Evolutionary conservation across 1,139 yeast species (phyloP), one percentile per base, ranked within the genome.

Genomic region (Groenewaldozyma auringiensis): DNA sequence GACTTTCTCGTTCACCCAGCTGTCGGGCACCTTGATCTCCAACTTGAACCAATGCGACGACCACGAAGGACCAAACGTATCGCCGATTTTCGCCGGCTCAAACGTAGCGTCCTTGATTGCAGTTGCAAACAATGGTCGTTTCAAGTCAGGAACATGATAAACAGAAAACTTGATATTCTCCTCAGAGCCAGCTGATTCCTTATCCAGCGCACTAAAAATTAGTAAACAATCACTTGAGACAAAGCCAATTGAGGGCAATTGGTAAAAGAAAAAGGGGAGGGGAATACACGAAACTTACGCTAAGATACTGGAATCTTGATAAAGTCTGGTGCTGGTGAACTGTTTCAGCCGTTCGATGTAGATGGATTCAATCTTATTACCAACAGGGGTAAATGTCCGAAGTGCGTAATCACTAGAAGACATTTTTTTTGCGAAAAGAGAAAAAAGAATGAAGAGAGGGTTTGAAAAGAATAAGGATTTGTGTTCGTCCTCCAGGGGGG

Each of bases 31-130:
- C 29, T 70, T 69, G 52, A 85, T 66, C 29, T 72, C 67, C 32
- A 89, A 69, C 56, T 80, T 76, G 65, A 92, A 87, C 98, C 98
- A 92, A 56, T 88, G 94, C 0, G 96, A 83, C 50, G 89, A 81
- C 98, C 97, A 92, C 14, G 94, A 83, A 1, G 97, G 97, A 0
- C 96, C 96, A 63, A 84, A 87, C 16, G 71, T 69, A 55, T 83
- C 81, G 27, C 94, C 94, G 53, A 78, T 77, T 25, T 71, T 68
- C 21, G 87, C 80, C 14, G 71, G 68, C 46, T 72, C 68, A 78
- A 85, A 83, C 37, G 65, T 64, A 43, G 69, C 68, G 35, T 65
- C 66, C 36, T 69, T 72, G 53, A 83, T 72, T 40, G 88, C 81
- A 21, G 83, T 83, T 47, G 74, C 70, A 69, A 88, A 89, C 31